A percentile compares a stretch with the other conserved stretches of the same genome.
These are phyloP conservation scores for Marchantia paleacea DNA, from an alignment of 225 moss, liverwort and hornwort species.

Conservation along the genomic window DNA sequence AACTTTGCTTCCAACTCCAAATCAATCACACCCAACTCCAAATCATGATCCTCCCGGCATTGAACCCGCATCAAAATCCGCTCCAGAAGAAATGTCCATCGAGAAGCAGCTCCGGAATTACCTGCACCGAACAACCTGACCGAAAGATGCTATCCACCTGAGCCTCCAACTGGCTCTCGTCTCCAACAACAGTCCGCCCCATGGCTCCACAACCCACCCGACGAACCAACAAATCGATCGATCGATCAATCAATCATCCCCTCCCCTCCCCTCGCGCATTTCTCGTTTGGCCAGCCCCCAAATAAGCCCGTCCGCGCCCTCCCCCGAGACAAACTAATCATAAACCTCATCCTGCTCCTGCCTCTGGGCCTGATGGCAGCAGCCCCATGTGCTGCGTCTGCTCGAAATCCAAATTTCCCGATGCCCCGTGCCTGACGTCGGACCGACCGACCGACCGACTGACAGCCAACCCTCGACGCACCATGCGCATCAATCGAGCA, in stretches of 20 bases:
- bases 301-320: no score
- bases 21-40: background rate
- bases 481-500: no score
- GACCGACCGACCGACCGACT: no score
- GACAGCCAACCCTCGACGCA: no score
- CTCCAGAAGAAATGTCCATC: background rate
- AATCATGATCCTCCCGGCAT: no score
- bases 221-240: background rate
- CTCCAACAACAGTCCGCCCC: conserved; percentile 83
- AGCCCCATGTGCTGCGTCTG: no score
- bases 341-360: background rate
- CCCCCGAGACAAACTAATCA: background rate
- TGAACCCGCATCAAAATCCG: background rate
- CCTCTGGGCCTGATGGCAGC: no score
- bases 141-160: conserved; percentile 63
- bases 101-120: conserved; percentile 16
- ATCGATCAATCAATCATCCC: background rate
- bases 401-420: no score
- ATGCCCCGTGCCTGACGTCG: no score
- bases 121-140: conserved; percentile 64
- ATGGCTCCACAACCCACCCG: conserved; percentile 27
- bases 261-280: background rate
- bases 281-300: no score
- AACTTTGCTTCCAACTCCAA: background rate
- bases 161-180: conserved; percentile 70